These are phyloP conservation scores for Thielaviopsis musarum DNA, from an alignment of 2,329 filamentous ascomycete genomes.

Conservation along the genomic window DNA sequence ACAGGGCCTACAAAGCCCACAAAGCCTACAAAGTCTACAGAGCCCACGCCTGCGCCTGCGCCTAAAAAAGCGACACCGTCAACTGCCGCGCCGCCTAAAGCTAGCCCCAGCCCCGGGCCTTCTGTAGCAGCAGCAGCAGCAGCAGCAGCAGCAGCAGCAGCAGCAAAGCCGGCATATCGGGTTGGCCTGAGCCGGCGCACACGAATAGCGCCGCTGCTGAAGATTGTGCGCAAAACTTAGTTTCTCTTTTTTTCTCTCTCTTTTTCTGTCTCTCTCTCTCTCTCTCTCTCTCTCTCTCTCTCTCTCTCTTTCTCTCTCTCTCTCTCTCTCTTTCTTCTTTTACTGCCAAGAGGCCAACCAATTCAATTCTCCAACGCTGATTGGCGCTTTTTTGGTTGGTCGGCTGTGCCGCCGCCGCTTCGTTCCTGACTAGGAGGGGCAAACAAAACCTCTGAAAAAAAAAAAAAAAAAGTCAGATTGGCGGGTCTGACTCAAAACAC, in stretches of 20 bases:
- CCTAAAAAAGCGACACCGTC: background rate
- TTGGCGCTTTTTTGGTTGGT: background rate
- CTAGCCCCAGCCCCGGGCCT: background rate
- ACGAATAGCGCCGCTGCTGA: constrained; percentile 34
- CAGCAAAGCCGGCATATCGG: constrained; percentile 25
- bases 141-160: background rate
- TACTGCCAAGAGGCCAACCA: too few relatives aligned
- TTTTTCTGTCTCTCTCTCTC: background rate
- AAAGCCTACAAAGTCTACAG: constrained; percentile 4
- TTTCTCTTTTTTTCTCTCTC: background rate
- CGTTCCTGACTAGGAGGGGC: background rate
- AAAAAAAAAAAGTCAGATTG: too few relatives aligned
- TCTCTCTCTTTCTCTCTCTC: too few relatives aligned
- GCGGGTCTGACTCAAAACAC: too few relatives aligned
- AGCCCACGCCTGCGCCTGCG: background rate
- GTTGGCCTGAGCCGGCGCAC: constrained; percentile 35
- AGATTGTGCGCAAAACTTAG: constrained; percentile 27
- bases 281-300: background rate
- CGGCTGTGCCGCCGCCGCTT: background rate
- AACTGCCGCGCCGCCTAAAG: background rate
- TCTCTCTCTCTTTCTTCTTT: too few relatives aligned
- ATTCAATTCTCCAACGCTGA: background rate
- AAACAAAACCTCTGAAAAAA: background rate
- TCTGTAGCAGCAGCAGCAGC: background rate
- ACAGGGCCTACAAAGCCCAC: constrained; percentile 7